Evolutionary conservation across 345 rosid species (phyloP), one percentile per base, ranked within the genome.

Genomic region (Conringia planisiliqua): DNA sequence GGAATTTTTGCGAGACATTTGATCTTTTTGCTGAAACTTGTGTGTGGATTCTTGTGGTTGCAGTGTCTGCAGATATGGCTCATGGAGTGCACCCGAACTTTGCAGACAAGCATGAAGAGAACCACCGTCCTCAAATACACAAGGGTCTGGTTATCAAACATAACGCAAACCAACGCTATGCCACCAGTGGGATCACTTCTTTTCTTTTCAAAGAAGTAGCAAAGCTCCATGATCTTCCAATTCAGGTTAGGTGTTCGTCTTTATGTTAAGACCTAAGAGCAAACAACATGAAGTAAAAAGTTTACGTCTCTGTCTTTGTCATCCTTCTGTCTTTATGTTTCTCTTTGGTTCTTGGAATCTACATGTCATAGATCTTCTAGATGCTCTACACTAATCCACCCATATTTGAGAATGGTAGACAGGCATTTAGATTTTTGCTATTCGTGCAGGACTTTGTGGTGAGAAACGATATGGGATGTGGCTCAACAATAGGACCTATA

Each of bases 391-490:
- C 26, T 54, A 63, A 30, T 20, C 30, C n/a, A 10, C 11, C 16
- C 36, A n/a, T 42, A 33, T 5, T 20, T 24, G 54, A 32, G 56
- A 73, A 20, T 29, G 55, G 63, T 54, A 29, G 39, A 27, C 29
- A 18, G 14, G 43, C 24, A 54, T 13, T 56, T 9, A 22, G 43
- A 44, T 0, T 46, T 14, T 40, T 17, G 43, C 9, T 67, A 75
- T 68, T 29, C n/a, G 18, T 74, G 71, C 56, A 94, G 97, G 97
- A 94, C 62, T 94, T 89, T 83, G 98, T 90, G 60, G 96, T 94
- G 72, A 89, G 98, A 78, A 94, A 94, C 33, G 98, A 94, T 71
- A 90, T 94, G 96, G 98, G 95, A 71, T 94, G 98, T 74, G 98
- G 98, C 38, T 94, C 97, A 52, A 94, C 98, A 67, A 88, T 94